Evolutionary conservation across 331 rosid species (phyloP), one percentile per base, ranked within the genome.

Genomic region (Malus hybrid): DNA sequence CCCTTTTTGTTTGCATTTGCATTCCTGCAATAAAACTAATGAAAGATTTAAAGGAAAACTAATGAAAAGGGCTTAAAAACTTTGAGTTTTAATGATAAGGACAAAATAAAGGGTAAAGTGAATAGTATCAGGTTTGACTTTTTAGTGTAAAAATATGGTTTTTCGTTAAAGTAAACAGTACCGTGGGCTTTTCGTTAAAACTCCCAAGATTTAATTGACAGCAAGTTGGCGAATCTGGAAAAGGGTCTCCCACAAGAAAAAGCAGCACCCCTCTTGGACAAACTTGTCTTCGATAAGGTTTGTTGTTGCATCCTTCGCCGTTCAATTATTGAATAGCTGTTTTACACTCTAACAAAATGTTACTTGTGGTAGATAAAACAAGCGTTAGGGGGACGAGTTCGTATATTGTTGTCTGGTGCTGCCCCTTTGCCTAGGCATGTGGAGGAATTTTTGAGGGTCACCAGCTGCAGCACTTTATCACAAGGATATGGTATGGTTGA

Each of bases 351-450:
- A 69, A 84, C 24, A 18, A 15, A 73, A 62, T 61, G 71, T 73
- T 61, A 31, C 24, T 75, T 69, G 46, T n/a, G 52, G 62, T 59
- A 94, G 99, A 87, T 86, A 73, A 94, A 85, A 77, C 96, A 83
- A 87, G 93, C 84, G 20, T 79, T 94, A 46, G 99, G 99, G 63
- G 99, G 96, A 65, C 83, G 88, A 78, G 86, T 92, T 79, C 96
- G 96, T 13, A 78, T 94, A 19, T 14, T 94, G 75, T 76, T 89
- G 80, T 88, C 97, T 15, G 98, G 98, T 12, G 98, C 98, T 71
- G 98, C 98, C 19, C 98, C 98, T 75, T 81, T 93, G 85, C 90
- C 97, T 16, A 63, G 80, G 74, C 93, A 89, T 39, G 98, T 93
- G 82, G 98, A 93, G 84, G 97, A 93, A 84, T 93, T 86, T 78